phyloP scores from a whole-genome alignment of 2,329 filamentous ascomycete genomes.

The Trichocomaceae sp. region DNA sequence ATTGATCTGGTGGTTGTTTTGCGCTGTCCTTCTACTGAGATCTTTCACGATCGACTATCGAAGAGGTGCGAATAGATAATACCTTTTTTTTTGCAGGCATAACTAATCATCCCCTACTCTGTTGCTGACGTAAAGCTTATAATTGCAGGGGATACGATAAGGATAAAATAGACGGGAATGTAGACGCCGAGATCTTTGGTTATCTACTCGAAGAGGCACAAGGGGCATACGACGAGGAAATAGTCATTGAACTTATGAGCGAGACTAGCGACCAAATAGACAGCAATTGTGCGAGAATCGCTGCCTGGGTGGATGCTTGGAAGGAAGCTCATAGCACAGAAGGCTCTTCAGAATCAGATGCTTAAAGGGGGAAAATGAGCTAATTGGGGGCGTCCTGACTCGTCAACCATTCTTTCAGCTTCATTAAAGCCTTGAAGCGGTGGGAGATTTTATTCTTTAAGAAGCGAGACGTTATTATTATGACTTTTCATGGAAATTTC shows the following conservation, averaged over 20 bases:
- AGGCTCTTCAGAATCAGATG: not conserved
- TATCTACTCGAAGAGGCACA: slow-evolving; percentile 84
- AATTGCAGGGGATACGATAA: slow-evolving; percentile 66
- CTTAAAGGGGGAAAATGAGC: not conserved
- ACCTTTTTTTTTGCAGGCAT: not conserved
- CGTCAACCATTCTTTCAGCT: slow-evolving; percentile 83
- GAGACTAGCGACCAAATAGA: slow-evolving; percentile 81
- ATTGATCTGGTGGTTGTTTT: slow-evolving; percentile 92
- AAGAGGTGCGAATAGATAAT: slow-evolving; percentile 51
- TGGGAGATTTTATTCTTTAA: slow-evolving; percentile 79
- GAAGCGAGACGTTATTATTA: not conserved
- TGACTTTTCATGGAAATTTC: too few relatives aligned
- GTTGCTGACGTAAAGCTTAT: not conserved
- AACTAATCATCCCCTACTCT: not conserved
- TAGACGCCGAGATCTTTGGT: slow-evolving; percentile 97
- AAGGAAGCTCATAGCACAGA: slow-evolving; percentile 45
- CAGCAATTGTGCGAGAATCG: slow-evolving; percentile 75
- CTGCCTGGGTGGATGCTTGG: slow-evolving; percentile 78
- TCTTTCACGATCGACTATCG: slow-evolving; percentile 77
- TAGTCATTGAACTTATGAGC: slow-evolving; percentile 82
- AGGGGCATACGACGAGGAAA: slow-evolving; percentile 77
- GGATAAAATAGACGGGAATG: slow-evolving; percentile 86
- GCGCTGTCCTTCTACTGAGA: slow-evolving; percentile 65
- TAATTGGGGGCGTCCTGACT: slow-evolving; percentile 34
- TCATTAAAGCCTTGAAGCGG: slow-evolving; percentile 76